Conservation (phyloP, 179 eudicot genomes). For the Silene noctiflora region DNA sequence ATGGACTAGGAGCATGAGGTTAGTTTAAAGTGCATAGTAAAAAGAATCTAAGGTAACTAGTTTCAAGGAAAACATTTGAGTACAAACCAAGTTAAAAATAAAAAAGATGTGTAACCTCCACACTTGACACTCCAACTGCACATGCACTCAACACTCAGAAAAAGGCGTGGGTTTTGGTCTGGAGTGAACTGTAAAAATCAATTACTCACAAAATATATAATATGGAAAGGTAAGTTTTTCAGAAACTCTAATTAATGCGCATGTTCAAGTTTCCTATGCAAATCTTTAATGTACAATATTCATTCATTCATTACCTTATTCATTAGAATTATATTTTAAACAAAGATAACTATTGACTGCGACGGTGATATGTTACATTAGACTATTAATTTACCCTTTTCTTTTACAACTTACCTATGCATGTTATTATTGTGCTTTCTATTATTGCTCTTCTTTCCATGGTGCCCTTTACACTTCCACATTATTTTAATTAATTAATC, state of each 20-base stretch:
- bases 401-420: background rate
- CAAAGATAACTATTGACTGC: no score
- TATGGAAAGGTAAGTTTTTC: background rate
- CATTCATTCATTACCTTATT: background rate
- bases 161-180: background rate
- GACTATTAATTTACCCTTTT: no score
- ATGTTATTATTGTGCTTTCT: background rate
- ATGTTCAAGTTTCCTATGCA: constrained; percentile 18
- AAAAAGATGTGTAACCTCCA: background rate
- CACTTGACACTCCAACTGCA: constrained; percentile 7
- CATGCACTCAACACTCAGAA: constrained; percentile 21
- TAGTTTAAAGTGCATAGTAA: constrained; percentile 12
- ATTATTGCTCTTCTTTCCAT: background rate
- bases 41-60: constrained; percentile 20
- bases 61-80: constrained; percentile 26
- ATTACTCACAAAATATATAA: background rate
- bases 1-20: no score
- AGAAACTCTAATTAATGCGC: constrained; percentile 25
- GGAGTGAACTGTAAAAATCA: background rate
- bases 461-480: background rate
- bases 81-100: constrained; percentile 15
- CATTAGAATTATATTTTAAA: background rate
- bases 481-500: background rate
- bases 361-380: no score
- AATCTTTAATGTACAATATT: background rate